Percentiles rank a stretch among this genome's conserved stretches.
Conservation (phyloP, 768 basidiomycete genomes). For the Tricholoma furcatifolium region DNA sequence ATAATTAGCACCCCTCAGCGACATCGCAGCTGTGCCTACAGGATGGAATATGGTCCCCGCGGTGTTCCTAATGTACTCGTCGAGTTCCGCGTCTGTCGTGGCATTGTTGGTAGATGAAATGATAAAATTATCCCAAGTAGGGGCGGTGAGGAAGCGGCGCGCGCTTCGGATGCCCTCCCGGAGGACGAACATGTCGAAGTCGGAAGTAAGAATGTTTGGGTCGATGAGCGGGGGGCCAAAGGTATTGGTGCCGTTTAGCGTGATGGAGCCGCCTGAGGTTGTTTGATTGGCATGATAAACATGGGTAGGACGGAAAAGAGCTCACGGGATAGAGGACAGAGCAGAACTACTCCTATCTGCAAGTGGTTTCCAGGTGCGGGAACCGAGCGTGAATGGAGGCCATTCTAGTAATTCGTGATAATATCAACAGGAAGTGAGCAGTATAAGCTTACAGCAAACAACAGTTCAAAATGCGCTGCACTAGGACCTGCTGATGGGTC, state of each 20-base stretch:
- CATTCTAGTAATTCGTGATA: too few relatives aligned
- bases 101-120: too few relatives aligned
- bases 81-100: too few relatives aligned
- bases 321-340: constrained; percentile 12
- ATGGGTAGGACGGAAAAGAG: constrained; percentile 9
- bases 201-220: constrained; percentile 27
- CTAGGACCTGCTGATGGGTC: not conserved
- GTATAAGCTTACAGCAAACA: too few relatives aligned
- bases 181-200: constrained; percentile 22
- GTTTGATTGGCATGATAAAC: not conserved
- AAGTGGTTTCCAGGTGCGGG: not conserved
- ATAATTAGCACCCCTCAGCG: not conserved
- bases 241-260: constrained; percentile 34
- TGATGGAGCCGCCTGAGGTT: constrained; percentile 20
- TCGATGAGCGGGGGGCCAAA: constrained; percentile 42
- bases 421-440: too few relatives aligned
- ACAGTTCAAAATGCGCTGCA: too few relatives aligned
- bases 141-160: constrained; percentile 15
- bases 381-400: not conserved
- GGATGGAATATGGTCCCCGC: too few relatives aligned
- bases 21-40: too few relatives aligned
- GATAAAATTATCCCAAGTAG: not conserved
- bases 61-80: too few relatives aligned
- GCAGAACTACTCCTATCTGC: not conserved
- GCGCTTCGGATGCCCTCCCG: constrained; percentile 20